Conservation (phyloP, 129 eudicot genomes). For the sunflower (Helianthus annuus) region HanXRQr2.0-SUNRISE NC_035446.2:114201739-114202238, state of each 20-base stretch:
- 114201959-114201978: constrained; percentile 55
- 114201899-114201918: not conserved
- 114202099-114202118: constrained; percentile 39
- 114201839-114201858: not conserved
- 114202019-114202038: constrained; percentile 49
- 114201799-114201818: not conserved
- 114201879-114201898: not conserved
- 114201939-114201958: constrained; percentile 50
- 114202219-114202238: constrained; percentile 44
- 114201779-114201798: constrained; percentile 1
- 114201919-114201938: not conserved
- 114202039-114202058: constrained; percentile 20
- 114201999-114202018: constrained; percentile 16
- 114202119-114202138: constrained; percentile 46
- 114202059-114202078: constrained; percentile 37
- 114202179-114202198: constrained; percentile 44
- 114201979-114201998: constrained; percentile 26
- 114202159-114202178: constrained; percentile 50
- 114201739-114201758: not conserved
- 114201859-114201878: constrained; percentile 8
- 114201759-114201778: constrained; percentile 11
- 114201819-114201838: constrained; percentile 3
- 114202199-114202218: constrained; percentile 40
- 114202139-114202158: constrained; percentile 43
- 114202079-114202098: constrained; percentile 45